These are phyloP conservation scores for Kernera saxatilis DNA, from an alignment of 345 rosid species.

Conservation along the genomic window DNA sequence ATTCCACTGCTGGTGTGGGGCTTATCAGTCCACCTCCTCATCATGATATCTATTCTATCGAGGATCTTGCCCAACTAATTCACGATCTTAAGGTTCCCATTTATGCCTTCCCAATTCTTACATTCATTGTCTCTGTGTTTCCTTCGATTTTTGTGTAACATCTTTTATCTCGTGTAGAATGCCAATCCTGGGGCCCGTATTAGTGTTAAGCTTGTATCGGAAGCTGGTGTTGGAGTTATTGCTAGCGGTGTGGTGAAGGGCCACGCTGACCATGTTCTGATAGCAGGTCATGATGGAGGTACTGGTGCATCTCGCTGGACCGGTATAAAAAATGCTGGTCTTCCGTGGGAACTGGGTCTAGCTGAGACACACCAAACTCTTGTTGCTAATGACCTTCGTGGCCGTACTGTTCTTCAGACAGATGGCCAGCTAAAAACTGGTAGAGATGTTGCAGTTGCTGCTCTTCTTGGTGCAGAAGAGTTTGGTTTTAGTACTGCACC, in stretches of 20 bases:
- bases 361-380: conserved; percentile 99
- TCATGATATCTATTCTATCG: conserved; percentile 98
- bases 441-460: conserved; percentile 94
- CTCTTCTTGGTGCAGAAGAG: conserved; percentile 99
- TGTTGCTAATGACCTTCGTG: conserved; percentile 98
- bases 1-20: conserved; percentile 98
- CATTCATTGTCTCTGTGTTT: not conserved
- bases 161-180: conserved; percentile 44
- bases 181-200: conserved; percentile 90
- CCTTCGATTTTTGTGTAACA: conserved; percentile 2
- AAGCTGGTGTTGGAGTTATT: conserved; percentile 99
- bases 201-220: conserved; percentile 94
- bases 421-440: conserved; percentile 99
- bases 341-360: conserved; percentile 99
- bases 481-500: conserved; percentile 99
- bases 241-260: conserved; percentile 99
- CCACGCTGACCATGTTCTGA: conserved; percentile 95
- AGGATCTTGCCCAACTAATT: conserved; percentile 97
- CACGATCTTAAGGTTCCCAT: conserved; percentile 94
- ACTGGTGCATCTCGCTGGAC: conserved; percentile 99
- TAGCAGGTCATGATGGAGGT: conserved; percentile 99
- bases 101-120: not conserved
- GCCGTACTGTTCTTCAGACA: conserved; percentile 95
- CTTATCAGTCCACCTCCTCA: conserved; percentile 99
- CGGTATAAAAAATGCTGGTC: conserved; percentile 97